These are phyloP conservation scores for Phytophthora lateralis DNA, from an alignment of 352 stramenopile genomes.

Conservation along the genomic window DNA sequence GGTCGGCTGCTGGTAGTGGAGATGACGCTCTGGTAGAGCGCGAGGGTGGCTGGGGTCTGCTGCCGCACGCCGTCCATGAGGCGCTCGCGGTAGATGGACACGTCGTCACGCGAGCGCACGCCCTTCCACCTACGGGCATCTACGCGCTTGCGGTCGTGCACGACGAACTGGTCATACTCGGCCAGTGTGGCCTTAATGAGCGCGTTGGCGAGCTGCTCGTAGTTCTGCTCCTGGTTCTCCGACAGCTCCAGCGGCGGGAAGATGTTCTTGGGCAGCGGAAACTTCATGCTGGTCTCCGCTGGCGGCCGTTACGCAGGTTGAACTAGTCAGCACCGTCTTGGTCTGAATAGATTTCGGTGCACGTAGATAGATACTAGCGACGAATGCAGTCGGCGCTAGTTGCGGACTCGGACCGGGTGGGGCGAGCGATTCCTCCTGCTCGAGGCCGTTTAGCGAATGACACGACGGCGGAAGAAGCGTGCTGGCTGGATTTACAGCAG, in stretches of 20 bases:
- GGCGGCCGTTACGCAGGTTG: conserved; percentile 11
- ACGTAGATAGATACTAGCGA: conserved; percentile 18
- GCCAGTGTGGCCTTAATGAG: conserved; percentile 51
- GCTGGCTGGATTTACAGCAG: conserved; percentile 17
- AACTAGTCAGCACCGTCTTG: conserved; percentile 14
- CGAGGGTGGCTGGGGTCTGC: conserved; percentile 24
- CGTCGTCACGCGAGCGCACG: conserved; percentile 41
- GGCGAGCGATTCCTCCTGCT: conserved; percentile 22
- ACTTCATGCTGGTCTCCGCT: conserved; percentile 45
- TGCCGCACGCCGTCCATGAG: conserved; percentile 21
- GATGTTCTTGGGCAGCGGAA: conserved; percentile 51
- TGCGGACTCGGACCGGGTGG: conserved; percentile 6
- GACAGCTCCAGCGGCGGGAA: conserved; percentile 55
- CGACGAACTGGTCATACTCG: conserved; percentile 56
- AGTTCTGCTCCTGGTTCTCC: conserved; percentile 42
- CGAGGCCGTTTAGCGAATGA: conserved; percentile 35
- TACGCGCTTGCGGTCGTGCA: conserved; percentile 42
- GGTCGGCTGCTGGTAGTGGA: conserved; percentile 27
- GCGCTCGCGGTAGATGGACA: conserved; percentile 53
- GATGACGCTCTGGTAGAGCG: conserved; percentile 32
- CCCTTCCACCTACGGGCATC: conserved; percentile 48
- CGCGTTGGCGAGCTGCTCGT: conserved; percentile 52
- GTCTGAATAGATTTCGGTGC: conserved; percentile 16
- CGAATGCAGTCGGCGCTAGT: conserved; percentile 15
- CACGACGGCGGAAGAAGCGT: conserved; percentile 33